Base-by-base conservation (phyloP, 2,329 filamentous ascomycete species). In the Aaosphaeria arxii region DNA sequence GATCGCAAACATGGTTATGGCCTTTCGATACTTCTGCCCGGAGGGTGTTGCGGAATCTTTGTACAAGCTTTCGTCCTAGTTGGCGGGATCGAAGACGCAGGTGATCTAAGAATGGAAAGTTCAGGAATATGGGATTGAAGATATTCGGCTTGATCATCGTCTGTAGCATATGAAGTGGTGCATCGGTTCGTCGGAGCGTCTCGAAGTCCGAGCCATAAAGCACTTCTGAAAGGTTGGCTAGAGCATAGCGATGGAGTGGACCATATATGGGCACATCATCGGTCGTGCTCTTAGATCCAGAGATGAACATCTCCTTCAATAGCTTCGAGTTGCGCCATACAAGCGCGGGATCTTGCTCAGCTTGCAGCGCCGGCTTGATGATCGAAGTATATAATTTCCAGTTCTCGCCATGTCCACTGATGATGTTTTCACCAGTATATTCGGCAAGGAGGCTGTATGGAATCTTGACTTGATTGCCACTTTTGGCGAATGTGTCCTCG, bases 211-310 rank as follows among this genome's bases (percentile, higher is more conserved):
- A 61, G 29, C 51, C 52, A n/a, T 68, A 61, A 5, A 69, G 51
- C 24, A 59, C 57, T 43, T 70, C 63, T 5, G 63, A 63, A 41
- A 68, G 59, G 48, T 71, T 72, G 31, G 69, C 68, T 39, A 72
- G 62, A 1, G 68, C 66, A 42, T 69, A 69, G 13, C 69, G 57
- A 49, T 73, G 71, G 11, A 72, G 55, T 5, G 64, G 53, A 1
- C 59, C 59, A 47, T 69, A 64, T 40, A 73, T 56, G 4, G 57
- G 46, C 11, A 70, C 56, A 6, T 56, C 58, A 4, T 11, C 11
- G 7, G 30, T 30, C 2, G 41, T 48, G 45, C 56, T 57, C 30
- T 61, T 54, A 33, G 65, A 60, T 5, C 58, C 52, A 36, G 61
- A 55, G 11, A 62, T n/a, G n/a, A 72, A 57, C 46, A 71, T 60